These are phyloP conservation scores for Neoboletus brunneissimus DNA, from an alignment of 768 basidiomycete species.

Conservation along the genomic window DNA sequence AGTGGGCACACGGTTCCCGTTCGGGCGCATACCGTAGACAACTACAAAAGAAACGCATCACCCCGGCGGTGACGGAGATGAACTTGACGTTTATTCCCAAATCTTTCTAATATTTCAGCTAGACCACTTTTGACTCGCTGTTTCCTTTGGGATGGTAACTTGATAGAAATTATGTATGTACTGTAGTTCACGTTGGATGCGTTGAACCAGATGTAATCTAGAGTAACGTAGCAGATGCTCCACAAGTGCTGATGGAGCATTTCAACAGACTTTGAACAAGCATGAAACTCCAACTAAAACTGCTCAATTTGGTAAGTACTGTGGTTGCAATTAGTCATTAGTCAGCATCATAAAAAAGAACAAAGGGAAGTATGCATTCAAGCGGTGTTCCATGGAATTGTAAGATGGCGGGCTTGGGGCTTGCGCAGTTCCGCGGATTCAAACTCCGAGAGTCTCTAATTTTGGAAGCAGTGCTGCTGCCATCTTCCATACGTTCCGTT, in stretches of 20 bases:
- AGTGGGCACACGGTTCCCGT: conserved; percentile 20
- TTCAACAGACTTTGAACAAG: no score
- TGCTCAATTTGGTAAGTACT: not conserved
- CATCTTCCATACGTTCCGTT: not conserved
- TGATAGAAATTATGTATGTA: conserved; percentile 17
- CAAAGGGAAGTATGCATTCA: no score
- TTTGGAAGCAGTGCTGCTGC: not conserved
- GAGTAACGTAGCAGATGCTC: not conserved
- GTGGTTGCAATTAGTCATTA: no score
- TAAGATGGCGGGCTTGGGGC: not conserved
- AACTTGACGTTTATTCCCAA: conserved; percentile 6
- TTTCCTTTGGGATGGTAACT: conserved; percentile 6
- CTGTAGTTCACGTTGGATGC: conserved; percentile 7
- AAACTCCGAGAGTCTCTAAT: not conserved
- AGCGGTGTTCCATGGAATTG: not conserved
- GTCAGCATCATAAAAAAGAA: no score
- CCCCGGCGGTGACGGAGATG: conserved; percentile 40
- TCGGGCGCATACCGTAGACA: conserved; percentile 33
- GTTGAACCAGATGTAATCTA: conserved; percentile 14
- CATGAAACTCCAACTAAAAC: not conserved
- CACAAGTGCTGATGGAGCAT: no score
- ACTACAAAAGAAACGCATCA: conserved; percentile 41
- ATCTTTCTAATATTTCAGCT: conserved; percentile 8
- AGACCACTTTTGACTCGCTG: conserved; percentile 7
- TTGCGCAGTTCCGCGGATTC: no score